Base-by-base conservation (phyloP, 2,329 filamentous ascomycete genomes). In the Metarhizium sp. region DNA sequence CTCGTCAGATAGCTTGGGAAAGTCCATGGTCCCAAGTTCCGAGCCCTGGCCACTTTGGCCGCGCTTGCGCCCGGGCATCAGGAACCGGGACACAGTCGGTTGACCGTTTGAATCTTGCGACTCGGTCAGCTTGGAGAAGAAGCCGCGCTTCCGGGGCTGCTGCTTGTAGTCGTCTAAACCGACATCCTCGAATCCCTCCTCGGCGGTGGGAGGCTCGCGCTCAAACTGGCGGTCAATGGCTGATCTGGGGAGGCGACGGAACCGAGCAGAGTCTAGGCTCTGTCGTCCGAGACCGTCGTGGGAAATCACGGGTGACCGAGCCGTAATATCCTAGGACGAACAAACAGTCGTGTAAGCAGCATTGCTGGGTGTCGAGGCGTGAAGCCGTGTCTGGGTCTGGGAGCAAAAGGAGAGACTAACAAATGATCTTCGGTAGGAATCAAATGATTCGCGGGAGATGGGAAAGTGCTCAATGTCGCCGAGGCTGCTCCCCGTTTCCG, bases 311-410 rank as follows among this genome's bases (percentile, higher is more conserved):
- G 91, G 92, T 43, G 90, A 94, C 59, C 86, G 85, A 43, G 92
- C 92, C 51, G 87, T 92, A 58, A 97, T 95, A 67, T 97, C 92
- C 92, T 95, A n/a, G n/a, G n/a, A n/a, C n/a, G n/a, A n/a, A n/a
- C n/a, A 53, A 13, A n/a, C 18, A 25, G 42, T 30, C 25, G 38
- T 47, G 60, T 67, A 29, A 66, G 62, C 58, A 29, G 6, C 10
- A 2, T 34, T 20, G 13, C 45, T 6, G 32, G 43, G 43, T 30
- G 13, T 32, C 2, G 6, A 14, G 10, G n/a, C n/a, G n/a, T n/a
- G n/a, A n/a, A n/a, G n/a, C n/a, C n/a, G n/a, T 14, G 25, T 29
- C 45, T 30, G 45, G 20, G 32, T 34, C 32, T 8, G 10, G 13
- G 7, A 10, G 20, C 4, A n/a, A 14, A 11, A 49, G 43, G 25